phyloP scores from a whole-genome alignment of 192 early-diverging fungal genomes.

The Coemansia sp. region DNA sequence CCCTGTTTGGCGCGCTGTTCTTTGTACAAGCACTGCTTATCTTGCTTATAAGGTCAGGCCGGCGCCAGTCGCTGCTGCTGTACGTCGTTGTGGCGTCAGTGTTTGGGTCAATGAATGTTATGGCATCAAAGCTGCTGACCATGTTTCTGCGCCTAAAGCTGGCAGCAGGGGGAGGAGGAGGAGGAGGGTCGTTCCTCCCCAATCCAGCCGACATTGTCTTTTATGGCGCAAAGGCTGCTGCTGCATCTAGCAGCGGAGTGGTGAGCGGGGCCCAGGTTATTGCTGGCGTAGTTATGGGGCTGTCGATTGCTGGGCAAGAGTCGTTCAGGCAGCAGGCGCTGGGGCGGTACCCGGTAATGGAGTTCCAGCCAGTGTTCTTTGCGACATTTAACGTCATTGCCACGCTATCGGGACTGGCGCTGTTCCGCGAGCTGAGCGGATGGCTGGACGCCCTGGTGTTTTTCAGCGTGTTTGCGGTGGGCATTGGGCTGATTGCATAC shows the following conservation, averaged over 20 bases:
- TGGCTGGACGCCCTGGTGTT: conserved; percentile 30
- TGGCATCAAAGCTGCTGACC: conserved; percentile 49
- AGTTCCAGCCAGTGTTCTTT: conserved; percentile 55
- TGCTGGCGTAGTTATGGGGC: conserved; percentile 23
- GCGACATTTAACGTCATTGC: conserved; percentile 50
- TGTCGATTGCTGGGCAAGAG: conserved; percentile 50
- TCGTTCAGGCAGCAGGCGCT: conserved; percentile 50
- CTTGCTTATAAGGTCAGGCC: conserved; percentile 15
- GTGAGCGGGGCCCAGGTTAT: conserved; percentile 7
- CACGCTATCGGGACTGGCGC: conserved; percentile 34
- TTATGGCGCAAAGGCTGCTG: conserved; percentile 27
- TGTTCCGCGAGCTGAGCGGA: conserved; percentile 46
- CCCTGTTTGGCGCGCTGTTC: conserved; percentile 18
- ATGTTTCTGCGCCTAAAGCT: conserved; percentile 36
- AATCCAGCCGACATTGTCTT: conserved; percentile 41
- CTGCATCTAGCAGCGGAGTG: neutral
- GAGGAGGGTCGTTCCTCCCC: too few species aligned
- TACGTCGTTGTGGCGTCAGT: conserved; percentile 40
- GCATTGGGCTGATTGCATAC: conserved; percentile 38
- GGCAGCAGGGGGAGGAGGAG: conserved; percentile 2
- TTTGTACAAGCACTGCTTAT: conserved; percentile 25
- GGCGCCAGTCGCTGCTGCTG: conserved; percentile 34
- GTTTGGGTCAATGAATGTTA: conserved; percentile 52
- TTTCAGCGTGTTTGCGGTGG: conserved; percentile 24
- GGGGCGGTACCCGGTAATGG: conserved; percentile 45